Evolutionary conservation across 2,329 filamentous ascomycete genomes (phyloP), one percentile per base, ranked within the genome.

Genomic region (Pseudopyricularia cyperi): DNA sequence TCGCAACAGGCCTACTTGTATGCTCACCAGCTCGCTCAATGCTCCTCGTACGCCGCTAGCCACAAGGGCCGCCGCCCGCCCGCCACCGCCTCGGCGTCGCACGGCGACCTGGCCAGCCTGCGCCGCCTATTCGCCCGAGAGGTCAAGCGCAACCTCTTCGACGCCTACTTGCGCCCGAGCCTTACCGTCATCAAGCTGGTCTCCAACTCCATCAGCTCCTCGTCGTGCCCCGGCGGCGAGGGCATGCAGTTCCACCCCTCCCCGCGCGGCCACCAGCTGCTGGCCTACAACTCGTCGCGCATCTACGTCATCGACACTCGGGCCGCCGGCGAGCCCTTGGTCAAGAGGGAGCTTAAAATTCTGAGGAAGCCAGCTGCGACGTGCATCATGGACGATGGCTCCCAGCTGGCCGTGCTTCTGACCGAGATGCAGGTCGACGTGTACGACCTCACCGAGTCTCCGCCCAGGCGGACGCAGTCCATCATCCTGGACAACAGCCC

Each of bases 161-260:
- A 87, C 58, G 80, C 83, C 34, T 90, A 87, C 63, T 65, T 89
- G 50, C 78, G 84, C 17, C 87, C 87, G 4, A 76, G 68, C 54
- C 75, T 78, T 60, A 90, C 84, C 6, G 72, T 87, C 46, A 77
- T 95, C 60, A 90, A 85, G 62, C 73, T 95, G 50, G 82, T 94
- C 12, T 93, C 87, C 35, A 88, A 84, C 49, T 89, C 86, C 6
- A 87, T 87, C 58, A 91, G 86, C 63, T 90, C 87, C 1, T 89
- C 86, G 1, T 88, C 88, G 22, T 85, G 84, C 55, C 89, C 88
- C 1, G 85, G 85, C 33, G 87, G 87, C 32, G 89, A 95, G 65
- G 87, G 87, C 46, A 87, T 95, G 69, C 85, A 88, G 52, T 95
- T 94, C 65, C 82, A 79, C 56, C 80, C 88, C 54, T 94, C 89